Conservation (phyloP, 192 early-diverging fungal species). For the Gaertneriomyces sp. region DNA sequence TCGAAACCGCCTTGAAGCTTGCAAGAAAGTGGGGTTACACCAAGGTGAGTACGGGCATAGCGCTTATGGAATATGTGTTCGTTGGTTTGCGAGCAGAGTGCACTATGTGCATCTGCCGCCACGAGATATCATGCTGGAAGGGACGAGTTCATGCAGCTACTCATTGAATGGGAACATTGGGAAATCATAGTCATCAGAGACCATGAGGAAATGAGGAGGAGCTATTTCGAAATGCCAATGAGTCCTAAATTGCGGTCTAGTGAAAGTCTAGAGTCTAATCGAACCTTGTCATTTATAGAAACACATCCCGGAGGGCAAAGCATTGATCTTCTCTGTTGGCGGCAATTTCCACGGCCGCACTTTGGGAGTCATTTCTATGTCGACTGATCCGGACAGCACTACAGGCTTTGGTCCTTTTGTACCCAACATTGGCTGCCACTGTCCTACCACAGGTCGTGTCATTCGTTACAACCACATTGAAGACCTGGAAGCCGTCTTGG, state of each 20-base stretch:
- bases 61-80: too few species aligned
- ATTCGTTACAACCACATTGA: slow-evolving; percentile 83
- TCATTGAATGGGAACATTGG: too few species aligned
- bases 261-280: neutral
- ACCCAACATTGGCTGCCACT: slow-evolving; percentile 76
- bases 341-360: slow-evolving; percentile 98
- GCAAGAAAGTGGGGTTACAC: slow-evolving; percentile 95
- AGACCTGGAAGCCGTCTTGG: slow-evolving; percentile 84
- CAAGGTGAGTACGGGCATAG: slow-evolving; percentile 33
- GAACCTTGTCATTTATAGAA: slow-evolving; percentile 43
- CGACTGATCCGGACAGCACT: slow-evolving; percentile 82
- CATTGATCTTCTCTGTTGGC: slow-evolving; percentile 76
- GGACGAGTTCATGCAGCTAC: too few species aligned
- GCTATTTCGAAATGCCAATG: too few species aligned
- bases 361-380: slow-evolving; percentile 89
- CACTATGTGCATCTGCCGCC: too few species aligned
- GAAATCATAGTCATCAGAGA: too few species aligned
- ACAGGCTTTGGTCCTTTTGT: slow-evolving; percentile 92
- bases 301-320: slow-evolving; percentile 72
- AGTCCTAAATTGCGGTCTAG: neutral
- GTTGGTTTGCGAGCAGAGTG: too few species aligned
- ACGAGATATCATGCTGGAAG: too few species aligned
- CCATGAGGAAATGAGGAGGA: too few species aligned
- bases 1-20: slow-evolving; percentile 97
- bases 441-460: slow-evolving; percentile 56